phyloP scores from a whole-genome alignment of 2,329 filamentous ascomycete species.

The Claviceps capensis region DNA sequence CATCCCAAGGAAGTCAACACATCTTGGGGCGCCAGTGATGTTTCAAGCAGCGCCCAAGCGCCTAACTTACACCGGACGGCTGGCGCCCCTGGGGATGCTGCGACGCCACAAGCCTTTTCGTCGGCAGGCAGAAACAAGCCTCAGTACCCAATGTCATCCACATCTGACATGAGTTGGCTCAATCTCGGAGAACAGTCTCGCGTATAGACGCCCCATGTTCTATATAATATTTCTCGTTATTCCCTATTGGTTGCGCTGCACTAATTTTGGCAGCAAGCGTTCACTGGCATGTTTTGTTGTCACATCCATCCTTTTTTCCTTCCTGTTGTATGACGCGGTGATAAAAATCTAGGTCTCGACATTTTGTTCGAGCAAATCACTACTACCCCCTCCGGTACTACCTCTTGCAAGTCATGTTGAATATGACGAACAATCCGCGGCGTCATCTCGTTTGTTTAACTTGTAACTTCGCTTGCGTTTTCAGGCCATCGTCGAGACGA shows the following conservation, averaged over 20 bases:
- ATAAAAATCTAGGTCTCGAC: not conserved
- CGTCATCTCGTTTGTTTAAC: not conserved
- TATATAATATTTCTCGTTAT: not conserved
- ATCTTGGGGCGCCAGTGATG: conserved; percentile 36
- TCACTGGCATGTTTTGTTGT: not conserved
- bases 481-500: not conserved
- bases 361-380: not conserved
- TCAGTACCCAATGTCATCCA: conserved; percentile 34
- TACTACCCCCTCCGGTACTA: not conserved
- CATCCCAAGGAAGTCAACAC: conserved; percentile 30
- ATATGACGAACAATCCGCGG: not conserved
- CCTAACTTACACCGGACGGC: conserved; percentile 27
- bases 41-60: conserved; percentile 38
- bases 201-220: not conserved
- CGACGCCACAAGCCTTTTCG: conserved; percentile 16
- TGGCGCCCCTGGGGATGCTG: conserved; percentile 21
- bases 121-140: conserved; percentile 32
- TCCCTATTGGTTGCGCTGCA: not conserved
- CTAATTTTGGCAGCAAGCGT: not conserved
- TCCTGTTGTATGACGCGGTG: not conserved
- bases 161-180: conserved; percentile 66
- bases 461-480: not conserved
- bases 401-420: not conserved
- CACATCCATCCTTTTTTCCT: not conserved
- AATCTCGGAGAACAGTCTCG: conserved; percentile 45